A percentile compares a stretch with the other conserved stretches of the same genome.
Evolutionary conservation across 108 stramenopile species (phyloP).

Genomic region (Cyclotella kingstonii): DNA sequence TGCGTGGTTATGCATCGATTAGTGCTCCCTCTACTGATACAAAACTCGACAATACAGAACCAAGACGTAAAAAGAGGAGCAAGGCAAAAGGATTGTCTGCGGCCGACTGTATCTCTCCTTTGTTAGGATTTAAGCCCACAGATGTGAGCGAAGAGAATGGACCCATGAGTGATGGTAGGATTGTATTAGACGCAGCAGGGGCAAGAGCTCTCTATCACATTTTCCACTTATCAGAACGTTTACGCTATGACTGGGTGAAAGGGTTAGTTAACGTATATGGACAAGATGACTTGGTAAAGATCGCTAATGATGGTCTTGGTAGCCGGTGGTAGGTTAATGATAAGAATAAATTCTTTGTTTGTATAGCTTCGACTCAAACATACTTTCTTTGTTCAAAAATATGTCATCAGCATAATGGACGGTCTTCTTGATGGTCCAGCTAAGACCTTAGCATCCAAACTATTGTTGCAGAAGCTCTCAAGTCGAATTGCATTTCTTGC

Average conservation of each 20-base stretch:
- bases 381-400: too few relatives aligned
- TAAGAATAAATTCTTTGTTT: neutral
- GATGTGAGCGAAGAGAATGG: slow-evolving; percentile 19
- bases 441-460: slow-evolving; percentile 42
- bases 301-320: slow-evolving; percentile 79
- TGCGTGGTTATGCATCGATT: slow-evolving; percentile 53
- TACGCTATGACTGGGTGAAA: slow-evolving; percentile 58
- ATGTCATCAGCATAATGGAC: slow-evolving; percentile 56
- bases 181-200: slow-evolving; percentile 62
- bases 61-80: slow-evolving; percentile 53
- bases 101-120: slow-evolving; percentile 54
- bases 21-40: neutral
- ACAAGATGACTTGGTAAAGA: slow-evolving; percentile 46
- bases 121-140: slow-evolving; percentile 50
- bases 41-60: slow-evolving; percentile 23
- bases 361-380: too few relatives aligned
- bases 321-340: slow-evolving; percentile 58
- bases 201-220: slow-evolving; percentile 68
- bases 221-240: slow-evolving; percentile 68
- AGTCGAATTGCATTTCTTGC: slow-evolving; percentile 59
- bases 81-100: slow-evolving; percentile 56
- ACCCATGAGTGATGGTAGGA: slow-evolving; percentile 19
- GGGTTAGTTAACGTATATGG: slow-evolving; percentile 52
- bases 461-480: slow-evolving; percentile 48
- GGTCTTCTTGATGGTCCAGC: slow-evolving; percentile 72